Conservation (phyloP, 148 eudicot genomes). For the Silene latifolia region DNA sequence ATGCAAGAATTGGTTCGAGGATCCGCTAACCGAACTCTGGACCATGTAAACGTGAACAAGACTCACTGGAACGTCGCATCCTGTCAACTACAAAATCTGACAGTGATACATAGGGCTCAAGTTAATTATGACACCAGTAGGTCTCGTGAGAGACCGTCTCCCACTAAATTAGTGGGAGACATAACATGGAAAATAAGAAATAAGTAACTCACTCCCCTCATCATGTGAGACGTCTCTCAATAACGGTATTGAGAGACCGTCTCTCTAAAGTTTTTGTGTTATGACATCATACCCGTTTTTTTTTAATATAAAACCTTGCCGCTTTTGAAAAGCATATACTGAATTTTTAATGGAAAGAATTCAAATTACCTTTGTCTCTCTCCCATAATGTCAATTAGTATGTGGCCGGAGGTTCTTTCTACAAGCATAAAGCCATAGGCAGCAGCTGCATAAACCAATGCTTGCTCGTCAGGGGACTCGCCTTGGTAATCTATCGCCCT, state of each 20-base stretch:
- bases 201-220: too few relatives aligned
- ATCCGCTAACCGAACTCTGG: neutral
- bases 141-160: too few relatives aligned
- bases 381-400: constrained; percentile 86
- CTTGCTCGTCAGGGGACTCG: constrained; percentile 99
- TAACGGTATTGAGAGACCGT: too few relatives aligned
- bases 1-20: too few relatives aligned
- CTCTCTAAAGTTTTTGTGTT: too few relatives aligned
- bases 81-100: constrained; percentile 1
- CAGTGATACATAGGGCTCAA: neutral
- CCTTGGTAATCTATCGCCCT: constrained; percentile 87
- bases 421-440: constrained; percentile 88
- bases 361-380: constrained; percentile 64
- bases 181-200: too few relatives aligned
- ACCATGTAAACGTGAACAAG: neutral
- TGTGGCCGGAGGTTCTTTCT: constrained; percentile 94
- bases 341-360: neutral
- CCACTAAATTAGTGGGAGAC: too few relatives aligned
- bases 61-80: neutral
- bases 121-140: constrained; percentile 3
- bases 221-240: too few relatives aligned
- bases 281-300: too few relatives aligned
- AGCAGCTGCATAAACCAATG: constrained; percentile 97
- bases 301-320: too few relatives aligned
- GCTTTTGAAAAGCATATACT: constrained; percentile 17